These are phyloP conservation scores for Parascedosporium putredinis DNA, from an alignment of 2,329 filamentous ascomycete genomes.

Conservation along the genomic window DNA sequence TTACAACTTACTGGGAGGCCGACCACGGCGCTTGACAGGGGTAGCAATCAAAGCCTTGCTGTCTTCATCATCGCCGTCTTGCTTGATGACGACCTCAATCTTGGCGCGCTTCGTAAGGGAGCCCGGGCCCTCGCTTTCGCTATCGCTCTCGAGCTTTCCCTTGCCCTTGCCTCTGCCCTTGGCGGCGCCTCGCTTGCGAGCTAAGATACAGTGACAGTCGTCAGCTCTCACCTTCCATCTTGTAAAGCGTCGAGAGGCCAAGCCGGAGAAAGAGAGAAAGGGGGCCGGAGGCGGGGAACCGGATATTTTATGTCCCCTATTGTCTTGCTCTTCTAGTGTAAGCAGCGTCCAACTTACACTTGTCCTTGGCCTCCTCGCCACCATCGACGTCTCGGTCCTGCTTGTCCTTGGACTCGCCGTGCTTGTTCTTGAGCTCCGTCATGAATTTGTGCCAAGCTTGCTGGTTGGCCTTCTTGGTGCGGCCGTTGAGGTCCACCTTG, in stretches of 20 bases:
- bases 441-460: slow-evolving; percentile 5
- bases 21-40: not conserved
- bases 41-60: not conserved
- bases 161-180: slow-evolving; percentile 12
- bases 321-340: too few relatives aligned
- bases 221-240: too few relatives aligned
- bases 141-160: not conserved
- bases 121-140: not conserved
- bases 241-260: not conserved
- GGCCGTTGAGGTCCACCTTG: slow-evolving; percentile 3
- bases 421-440: not conserved
- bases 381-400: not conserved
- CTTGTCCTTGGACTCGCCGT: not conserved
- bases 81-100: not conserved
- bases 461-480: slow-evolving; percentile 8
- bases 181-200: not conserved
- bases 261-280: not conserved
- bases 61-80: not conserved
- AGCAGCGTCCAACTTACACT: too few relatives aligned
- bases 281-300: not conserved
- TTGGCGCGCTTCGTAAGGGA: not conserved
- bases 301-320: too few relatives aligned
- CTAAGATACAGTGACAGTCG: too few relatives aligned
- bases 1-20: not conserved
- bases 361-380: not conserved